phyloP scores from a whole-genome alignment of 2,329 filamentous ascomycete species.

The Aspergillus felis region DNA sequence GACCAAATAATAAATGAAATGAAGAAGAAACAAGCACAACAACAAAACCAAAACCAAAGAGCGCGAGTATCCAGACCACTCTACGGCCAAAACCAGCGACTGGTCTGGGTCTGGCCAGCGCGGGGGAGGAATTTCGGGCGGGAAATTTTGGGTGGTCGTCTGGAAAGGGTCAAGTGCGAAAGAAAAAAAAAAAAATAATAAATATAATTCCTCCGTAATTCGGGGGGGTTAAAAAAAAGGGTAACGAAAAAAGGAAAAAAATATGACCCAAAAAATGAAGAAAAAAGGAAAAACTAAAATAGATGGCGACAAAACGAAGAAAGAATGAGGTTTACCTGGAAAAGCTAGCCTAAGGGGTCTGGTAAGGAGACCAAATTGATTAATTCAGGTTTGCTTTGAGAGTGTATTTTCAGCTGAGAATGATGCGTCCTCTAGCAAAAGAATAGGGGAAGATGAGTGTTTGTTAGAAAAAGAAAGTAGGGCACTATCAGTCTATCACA shows the following conservation, averaged over 20 bases:
- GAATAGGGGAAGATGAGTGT: too few relatives aligned
- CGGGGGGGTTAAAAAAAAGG: background rate
- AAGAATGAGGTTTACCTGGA: background rate
- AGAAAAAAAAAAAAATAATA: conserved; percentile 1
- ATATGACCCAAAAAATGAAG: background rate
- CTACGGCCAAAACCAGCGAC: conserved; percentile 5
- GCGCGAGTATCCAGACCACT: conserved; percentile 14
- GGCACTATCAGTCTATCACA: too few relatives aligned
- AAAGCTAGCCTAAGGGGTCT: background rate
- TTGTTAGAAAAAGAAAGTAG: too few relatives aligned
- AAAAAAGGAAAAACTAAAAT: conserved; percentile 6
- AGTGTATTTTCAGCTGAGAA: too few relatives aligned
- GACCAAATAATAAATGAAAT: too few relatives aligned
- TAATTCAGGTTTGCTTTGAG: too few relatives aligned
- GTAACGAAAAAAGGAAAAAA: conserved; percentile 3
- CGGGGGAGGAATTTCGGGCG: conserved; percentile 12
- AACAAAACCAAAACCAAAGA: background rate
- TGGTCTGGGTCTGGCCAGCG: conserved; percentile 21
- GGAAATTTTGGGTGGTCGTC: background rate
- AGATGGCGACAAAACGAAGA: background rate
- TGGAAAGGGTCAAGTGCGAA: background rate
- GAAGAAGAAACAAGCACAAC: background rate
- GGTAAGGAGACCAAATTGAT: background rate
- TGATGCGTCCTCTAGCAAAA: too few relatives aligned
- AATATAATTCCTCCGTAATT: background rate